Percentiles rank a stretch among this genome's conserved stretches.
phyloP scores from a whole-genome alignment of 192 early-diverging fungal species.

The Dimargaris cristalligena region DNA sequence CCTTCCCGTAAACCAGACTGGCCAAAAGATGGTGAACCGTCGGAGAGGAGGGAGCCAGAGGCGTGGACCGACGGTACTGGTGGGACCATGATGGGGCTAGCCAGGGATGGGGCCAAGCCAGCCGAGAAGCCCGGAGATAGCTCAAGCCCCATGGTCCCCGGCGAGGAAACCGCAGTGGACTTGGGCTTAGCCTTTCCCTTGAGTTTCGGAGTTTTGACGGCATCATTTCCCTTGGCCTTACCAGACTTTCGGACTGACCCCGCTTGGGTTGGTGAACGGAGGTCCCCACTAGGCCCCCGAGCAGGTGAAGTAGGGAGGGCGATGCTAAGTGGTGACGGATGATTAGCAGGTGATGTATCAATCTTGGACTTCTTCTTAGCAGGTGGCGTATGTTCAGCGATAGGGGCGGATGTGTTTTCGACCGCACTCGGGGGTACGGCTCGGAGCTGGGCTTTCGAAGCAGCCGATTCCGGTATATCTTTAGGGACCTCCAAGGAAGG shows the following conservation, averaged over 20 bases:
- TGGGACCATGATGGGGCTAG: constrained; percentile 1
- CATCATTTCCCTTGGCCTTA: constrained; percentile 1
- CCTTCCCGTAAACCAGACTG: no score
- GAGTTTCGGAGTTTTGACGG: background rate
- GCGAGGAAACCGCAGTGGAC: background rate
- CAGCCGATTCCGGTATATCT: constrained; percentile 10
- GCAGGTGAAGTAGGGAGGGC: no score
- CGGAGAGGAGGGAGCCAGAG: background rate
- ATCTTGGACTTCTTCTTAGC: constrained; percentile 19
- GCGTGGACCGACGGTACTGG: background rate
- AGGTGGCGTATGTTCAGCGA: constrained; percentile 8
- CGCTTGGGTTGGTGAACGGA: background rate
- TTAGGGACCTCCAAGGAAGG: constrained; percentile 11
- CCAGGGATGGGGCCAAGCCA: background rate
- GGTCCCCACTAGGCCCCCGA: no score
- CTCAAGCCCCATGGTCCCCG: background rate
- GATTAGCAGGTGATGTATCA: constrained; percentile 19
- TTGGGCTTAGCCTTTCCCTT: constrained; percentile 7
- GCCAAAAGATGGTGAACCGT: background rate
- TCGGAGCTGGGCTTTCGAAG: background rate
- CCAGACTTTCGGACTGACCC: no score
- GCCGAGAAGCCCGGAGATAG: background rate
- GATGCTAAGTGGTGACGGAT: constrained; percentile 18
- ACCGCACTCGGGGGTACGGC: background rate
- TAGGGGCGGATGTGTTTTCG: constrained; percentile 3